Percentiles rank a stretch among this genome's conserved stretches.
phyloP scores from a whole-genome alignment of 352 stramenopile species.

The Poterioochromonas sp. region DNA sequence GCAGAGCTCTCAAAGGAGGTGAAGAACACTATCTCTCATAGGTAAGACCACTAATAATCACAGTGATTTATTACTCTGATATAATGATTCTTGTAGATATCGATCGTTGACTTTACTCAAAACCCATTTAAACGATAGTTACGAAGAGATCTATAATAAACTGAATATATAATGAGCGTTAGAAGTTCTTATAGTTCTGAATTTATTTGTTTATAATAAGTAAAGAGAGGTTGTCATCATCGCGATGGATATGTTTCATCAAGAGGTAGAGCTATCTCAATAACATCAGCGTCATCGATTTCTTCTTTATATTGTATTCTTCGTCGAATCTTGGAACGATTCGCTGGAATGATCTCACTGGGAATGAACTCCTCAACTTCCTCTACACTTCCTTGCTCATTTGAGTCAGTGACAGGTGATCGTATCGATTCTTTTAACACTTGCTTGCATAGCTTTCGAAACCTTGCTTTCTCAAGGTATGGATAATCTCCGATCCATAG shows the following conservation, averaged over 20 bases:
- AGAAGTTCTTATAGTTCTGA: slow-evolving; percentile 15
- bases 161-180: slow-evolving; percentile 15
- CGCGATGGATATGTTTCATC: slow-evolving; percentile 11
- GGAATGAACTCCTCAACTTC: slow-evolving; percentile 11
- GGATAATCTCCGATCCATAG: slow-evolving; percentile 7
- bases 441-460: neutral
- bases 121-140: slow-evolving; percentile 15
- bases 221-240: slow-evolving; percentile 14
- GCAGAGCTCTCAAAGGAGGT: slow-evolving; percentile 64
- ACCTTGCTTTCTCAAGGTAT: slow-evolving; percentile 5
- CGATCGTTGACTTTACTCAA: slow-evolving; percentile 13
- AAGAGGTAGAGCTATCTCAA: slow-evolving; percentile 13
- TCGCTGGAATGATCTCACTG: slow-evolving; percentile 10
- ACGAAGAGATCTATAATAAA: slow-evolving; percentile 17
- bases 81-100: slow-evolving; percentile 18
- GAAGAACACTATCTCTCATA: slow-evolving; percentile 68
- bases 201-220: slow-evolving; percentile 19
- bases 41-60: slow-evolving; percentile 29
- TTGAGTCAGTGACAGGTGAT: slow-evolving; percentile 11
- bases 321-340: slow-evolving; percentile 11
- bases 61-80: slow-evolving; percentile 15
- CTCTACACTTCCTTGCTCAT: slow-evolving; percentile 11
- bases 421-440: slow-evolving; percentile 2
- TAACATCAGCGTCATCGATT: slow-evolving; percentile 13
- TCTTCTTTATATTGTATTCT: slow-evolving; percentile 18